A percentile compares a stretch with the other conserved stretches of the same genome.
These are phyloP conservation scores for Agarophyton chilense DNA, from an alignment of 23 red algal genomes.

Conservation along the genomic window DNA sequence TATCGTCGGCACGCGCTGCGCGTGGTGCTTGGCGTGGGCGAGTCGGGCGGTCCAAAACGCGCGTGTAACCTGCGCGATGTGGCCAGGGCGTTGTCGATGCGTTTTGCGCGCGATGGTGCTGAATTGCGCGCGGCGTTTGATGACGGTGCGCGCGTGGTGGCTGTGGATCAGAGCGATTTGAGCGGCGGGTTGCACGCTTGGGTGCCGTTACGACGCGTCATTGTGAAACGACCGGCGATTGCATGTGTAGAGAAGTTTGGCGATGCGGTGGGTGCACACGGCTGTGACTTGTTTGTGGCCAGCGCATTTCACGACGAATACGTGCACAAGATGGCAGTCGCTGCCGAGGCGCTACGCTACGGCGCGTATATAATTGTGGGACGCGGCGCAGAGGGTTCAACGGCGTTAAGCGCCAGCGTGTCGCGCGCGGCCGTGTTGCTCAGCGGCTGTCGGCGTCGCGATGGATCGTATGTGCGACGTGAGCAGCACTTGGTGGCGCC, in stretches of 20 bases:
- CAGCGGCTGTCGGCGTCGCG: background rate
- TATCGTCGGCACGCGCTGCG: constrained; percentile 4
- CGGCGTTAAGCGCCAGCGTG: background rate
- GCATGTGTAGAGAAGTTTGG: constrained; percentile 78
- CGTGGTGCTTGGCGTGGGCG: constrained; percentile 53
- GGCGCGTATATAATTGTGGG: constrained; percentile 47
- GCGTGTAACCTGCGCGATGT: constrained; percentile 55
- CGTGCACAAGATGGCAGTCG: constrained; percentile 66
- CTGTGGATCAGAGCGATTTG: constrained; percentile 44
- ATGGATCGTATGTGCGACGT: too few species aligned
- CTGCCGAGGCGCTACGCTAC: constrained; percentile 38
- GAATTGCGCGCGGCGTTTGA: constrained; percentile 11
- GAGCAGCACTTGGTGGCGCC: too few species aligned
- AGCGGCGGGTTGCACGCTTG: constrained; percentile 27
- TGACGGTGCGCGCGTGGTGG: constrained; percentile 11
- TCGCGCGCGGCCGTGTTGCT: background rate
- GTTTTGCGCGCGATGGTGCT: background rate
- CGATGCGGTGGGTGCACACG: background rate
- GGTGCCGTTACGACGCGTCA: constrained; percentile 56
- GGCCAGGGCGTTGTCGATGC: constrained; percentile 19
- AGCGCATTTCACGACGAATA: constrained; percentile 75
- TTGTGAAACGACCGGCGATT: constrained; percentile 74
- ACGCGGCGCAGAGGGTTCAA: constrained; percentile 37
- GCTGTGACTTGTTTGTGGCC: constrained; percentile 42
- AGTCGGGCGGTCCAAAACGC: constrained; percentile 72